A percentile compares a stretch with the other conserved stretches of the same genome.
phyloP scores from a whole-genome alignment of 2,329 filamentous ascomycete genomes.

The Colletotrichum godetiae region DNA sequence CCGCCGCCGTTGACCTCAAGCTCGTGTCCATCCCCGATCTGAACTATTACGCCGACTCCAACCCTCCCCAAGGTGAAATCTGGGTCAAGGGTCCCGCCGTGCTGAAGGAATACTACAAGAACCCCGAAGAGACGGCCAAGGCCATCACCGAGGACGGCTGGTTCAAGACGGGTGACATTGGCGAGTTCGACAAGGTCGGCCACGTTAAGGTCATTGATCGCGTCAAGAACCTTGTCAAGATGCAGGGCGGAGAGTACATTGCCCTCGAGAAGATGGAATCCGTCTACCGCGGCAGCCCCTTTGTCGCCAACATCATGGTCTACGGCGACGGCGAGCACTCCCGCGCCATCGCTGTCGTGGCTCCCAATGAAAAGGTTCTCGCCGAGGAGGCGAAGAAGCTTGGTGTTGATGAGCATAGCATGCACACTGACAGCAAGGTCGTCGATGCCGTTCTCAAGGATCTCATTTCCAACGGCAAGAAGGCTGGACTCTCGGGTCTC shows the following conservation, averaged over 20 bases:
- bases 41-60: constrained; percentile 81
- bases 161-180: constrained; percentile 98
- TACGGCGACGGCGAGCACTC: constrained; percentile 81
- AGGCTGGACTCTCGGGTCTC: constrained; percentile 74
- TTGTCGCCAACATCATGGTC: constrained; percentile 88
- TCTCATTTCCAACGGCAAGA: constrained; percentile 72
- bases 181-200: constrained; percentile 84
- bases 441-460: constrained; percentile 73
- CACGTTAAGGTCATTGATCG: constrained; percentile 91
- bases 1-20: constrained; percentile 86
- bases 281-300: constrained; percentile 83
- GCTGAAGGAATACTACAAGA: constrained; percentile 82
- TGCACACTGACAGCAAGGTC: constrained; percentile 76
- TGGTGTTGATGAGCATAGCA: constrained; percentile 74
- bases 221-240: constrained; percentile 99
- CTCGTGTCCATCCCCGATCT: constrained; percentile 90
- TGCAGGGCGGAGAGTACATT: constrained; percentile 94
- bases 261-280: constrained; percentile 96
- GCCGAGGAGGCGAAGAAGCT: constrained; percentile 68
- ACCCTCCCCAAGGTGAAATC: constrained; percentile 90
- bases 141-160: constrained; percentile 86
- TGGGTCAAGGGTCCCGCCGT: constrained; percentile 85
- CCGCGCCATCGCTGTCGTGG: constrained; percentile 85
- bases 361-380: constrained; percentile 73
- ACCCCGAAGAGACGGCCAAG: constrained; percentile 85